Conservation (phyloP, 352 stramenopile genomes). For the Achlya hypogyna region DNA sequence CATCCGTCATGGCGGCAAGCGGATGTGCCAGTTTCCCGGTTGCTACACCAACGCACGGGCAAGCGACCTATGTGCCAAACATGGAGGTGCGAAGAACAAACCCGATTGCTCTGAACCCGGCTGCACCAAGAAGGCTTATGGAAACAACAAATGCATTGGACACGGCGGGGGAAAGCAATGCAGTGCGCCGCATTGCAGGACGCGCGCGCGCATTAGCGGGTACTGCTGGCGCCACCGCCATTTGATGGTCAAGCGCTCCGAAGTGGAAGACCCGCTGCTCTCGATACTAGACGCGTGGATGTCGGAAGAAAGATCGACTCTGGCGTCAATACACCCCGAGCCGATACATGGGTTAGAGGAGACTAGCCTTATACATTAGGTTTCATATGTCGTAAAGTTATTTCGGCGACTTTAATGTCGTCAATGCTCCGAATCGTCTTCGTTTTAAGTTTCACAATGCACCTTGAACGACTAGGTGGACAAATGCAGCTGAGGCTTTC, state of each 20-base stretch:
- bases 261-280: neutral
- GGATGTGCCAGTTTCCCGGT: constrained; percentile 51
- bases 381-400: too few relatives aligned
- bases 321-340: too few relatives aligned
- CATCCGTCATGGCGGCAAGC: constrained; percentile 53
- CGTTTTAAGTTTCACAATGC: too few relatives aligned
- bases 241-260: neutral
- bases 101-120: neutral
- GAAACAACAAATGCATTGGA: neutral
- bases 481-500: too few relatives aligned
- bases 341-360: too few relatives aligned
- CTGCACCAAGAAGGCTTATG: neutral
- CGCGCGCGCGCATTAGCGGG: neutral
- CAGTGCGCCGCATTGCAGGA: neutral
- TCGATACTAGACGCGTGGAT: neutral
- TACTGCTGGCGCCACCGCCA: neutral
- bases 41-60: constrained; percentile 62
- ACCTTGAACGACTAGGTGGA: too few relatives aligned
- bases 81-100: neutral
- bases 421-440: too few relatives aligned
- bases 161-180: neutral
- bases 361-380: too few relatives aligned
- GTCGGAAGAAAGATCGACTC: neutral
- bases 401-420: too few relatives aligned
- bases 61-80: neutral